phyloP scores from a whole-genome alignment of 371 early-diverging fungal species.

The Umbelopsis sp. region DNA sequence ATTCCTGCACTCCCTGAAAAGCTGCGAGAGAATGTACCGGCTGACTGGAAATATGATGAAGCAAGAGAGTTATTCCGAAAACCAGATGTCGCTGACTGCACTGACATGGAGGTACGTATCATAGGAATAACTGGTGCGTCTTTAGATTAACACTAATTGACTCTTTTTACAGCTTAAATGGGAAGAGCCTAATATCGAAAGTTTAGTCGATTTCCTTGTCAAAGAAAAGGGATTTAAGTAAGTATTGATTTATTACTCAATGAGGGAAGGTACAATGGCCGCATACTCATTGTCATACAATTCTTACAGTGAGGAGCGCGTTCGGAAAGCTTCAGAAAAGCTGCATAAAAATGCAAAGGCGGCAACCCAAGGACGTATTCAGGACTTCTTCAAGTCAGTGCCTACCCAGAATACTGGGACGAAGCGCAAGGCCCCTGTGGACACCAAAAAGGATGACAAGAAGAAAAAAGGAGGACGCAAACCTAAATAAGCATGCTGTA shows the following conservation, averaged over 20 bases:
- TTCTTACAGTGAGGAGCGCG: conserved; percentile 82
- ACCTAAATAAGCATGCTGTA: not conserved
- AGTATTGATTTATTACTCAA: conserved; percentile 14
- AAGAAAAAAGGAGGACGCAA: conserved; percentile 12
- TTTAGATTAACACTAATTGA: not conserved
- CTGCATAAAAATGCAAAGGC: conserved; percentile 72
- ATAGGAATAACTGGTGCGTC: not conserved
- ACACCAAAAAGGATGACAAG: not conserved
- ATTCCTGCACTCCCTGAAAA: conserved; percentile 75
- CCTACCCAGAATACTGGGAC: conserved; percentile 23
- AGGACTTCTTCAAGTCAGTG: conserved; percentile 79
- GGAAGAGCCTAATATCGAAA: conserved; percentile 90
- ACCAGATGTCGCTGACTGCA: conserved; percentile 80
- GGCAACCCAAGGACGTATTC: conserved; percentile 90
- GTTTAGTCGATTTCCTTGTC: conserved; percentile 89
- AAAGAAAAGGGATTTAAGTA: conserved; percentile 95
- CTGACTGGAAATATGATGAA: conserved; percentile 90
- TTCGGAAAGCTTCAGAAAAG: conserved; percentile 86
- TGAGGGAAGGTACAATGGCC: not conserved
- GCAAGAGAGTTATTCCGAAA: conserved; percentile 91
- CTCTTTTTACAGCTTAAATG: conserved; percentile 69
- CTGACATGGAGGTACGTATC: conserved; percentile 57
- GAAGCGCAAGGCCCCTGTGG: not conserved
- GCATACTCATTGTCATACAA: not conserved
- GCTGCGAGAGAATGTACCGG: conserved; percentile 76